Evolutionary conservation across 305 asterid species (phyloP), one percentile per base, ranked within the genome.

Genomic region (Withania somnifera): DNA sequence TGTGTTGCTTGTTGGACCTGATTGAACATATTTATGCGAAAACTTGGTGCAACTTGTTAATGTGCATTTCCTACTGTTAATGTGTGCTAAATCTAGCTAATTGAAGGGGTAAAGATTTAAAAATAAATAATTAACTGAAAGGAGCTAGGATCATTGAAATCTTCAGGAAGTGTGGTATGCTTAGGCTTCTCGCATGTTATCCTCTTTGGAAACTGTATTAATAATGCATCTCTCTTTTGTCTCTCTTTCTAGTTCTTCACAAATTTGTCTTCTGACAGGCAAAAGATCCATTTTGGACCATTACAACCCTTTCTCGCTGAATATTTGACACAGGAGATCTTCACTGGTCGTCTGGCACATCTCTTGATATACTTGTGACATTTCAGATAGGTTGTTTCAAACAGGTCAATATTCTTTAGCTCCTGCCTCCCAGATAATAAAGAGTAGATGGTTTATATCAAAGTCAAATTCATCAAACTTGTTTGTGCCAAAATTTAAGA

Each of bases 321-420:
- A 56, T 58, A 58, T 13, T 17, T 20, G 73, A 79, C 0, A 28
- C 7, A 13, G 24, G 22, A 8, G 3, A 10, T 56, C 3, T 5
- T 19, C 38, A 40, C n/a, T 5, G 0, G n/a, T 56, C 3, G 15
- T 63, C 79, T 47, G 42, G 52, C 50, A 36, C 80, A 14, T 53
- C 57, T 9, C 36, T 81, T 81, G 40, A 32, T 63, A 15, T 63
- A 6, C 83, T 69, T 52, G 4, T 28, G 50, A 51, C 51, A 40
- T 81, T 81, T 53, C 80, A 81, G 84, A 80, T 54, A 53, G 64
- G 19, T 26, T 68, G 73, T 60, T 67, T 34, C 66, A 32, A 30
- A 7, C 38, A 50, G 63, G 51, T 81, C 52, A 28, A 81, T 81
- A n/a, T 68, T n/a, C 57, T 81, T 66, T 67, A 50, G 24, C 28